A percentile compares a stretch with the other conserved stretches of the same genome.
These are phyloP conservation scores for Cladophialophora chaetospira DNA, from an alignment of 2,329 filamentous ascomycete genomes.

Conservation along the genomic window DNA sequence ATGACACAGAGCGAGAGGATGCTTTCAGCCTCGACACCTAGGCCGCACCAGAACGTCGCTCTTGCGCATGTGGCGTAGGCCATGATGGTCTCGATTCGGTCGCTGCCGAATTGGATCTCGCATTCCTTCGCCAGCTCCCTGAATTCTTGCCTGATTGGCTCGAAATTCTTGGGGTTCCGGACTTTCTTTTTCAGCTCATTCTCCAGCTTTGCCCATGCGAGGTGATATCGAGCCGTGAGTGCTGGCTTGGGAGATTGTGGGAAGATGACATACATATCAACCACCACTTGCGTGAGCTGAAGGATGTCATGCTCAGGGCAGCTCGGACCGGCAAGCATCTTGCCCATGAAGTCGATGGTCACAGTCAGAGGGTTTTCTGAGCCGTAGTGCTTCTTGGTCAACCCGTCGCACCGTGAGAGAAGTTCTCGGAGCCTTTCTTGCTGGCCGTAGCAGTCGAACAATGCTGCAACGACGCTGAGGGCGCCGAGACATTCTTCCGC, in stretches of 20 bases:
- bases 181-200: slow-evolving; percentile 20
- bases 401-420: slow-evolving; percentile 14
- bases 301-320: slow-evolving; percentile 14
- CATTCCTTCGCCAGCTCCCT: slow-evolving; percentile 9
- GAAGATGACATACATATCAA: slow-evolving; percentile 4
- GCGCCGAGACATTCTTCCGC: slow-evolving; percentile 21
- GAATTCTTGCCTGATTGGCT: slow-evolving; percentile 10
- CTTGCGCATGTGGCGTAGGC: slow-evolving; percentile 18
- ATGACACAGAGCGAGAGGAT: slow-evolving; percentile 17
- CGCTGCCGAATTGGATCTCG: slow-evolving; percentile 14
- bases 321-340: slow-evolving; percentile 6
- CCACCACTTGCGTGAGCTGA: slow-evolving; percentile 10
- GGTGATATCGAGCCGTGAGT: slow-evolving; percentile 21
- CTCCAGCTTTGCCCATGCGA: slow-evolving; percentile 27
- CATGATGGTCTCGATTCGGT: slow-evolving; percentile 27
- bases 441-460: slow-evolving; percentile 26
- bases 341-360: slow-evolving; percentile 22
- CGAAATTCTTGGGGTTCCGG: slow-evolving; percentile 1
- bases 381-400: slow-evolving; percentile 13
- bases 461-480: slow-evolving; percentile 14
- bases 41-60: slow-evolving; percentile 18
- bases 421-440: slow-evolving; percentile 11
- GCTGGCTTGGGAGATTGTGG: slow-evolving; percentile 12
- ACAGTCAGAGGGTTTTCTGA: slow-evolving; percentile 22
- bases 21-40: slow-evolving; percentile 13